Conservation (phyloP, 169 alveolate genomes). For the Eimeria sp. region DNA sequence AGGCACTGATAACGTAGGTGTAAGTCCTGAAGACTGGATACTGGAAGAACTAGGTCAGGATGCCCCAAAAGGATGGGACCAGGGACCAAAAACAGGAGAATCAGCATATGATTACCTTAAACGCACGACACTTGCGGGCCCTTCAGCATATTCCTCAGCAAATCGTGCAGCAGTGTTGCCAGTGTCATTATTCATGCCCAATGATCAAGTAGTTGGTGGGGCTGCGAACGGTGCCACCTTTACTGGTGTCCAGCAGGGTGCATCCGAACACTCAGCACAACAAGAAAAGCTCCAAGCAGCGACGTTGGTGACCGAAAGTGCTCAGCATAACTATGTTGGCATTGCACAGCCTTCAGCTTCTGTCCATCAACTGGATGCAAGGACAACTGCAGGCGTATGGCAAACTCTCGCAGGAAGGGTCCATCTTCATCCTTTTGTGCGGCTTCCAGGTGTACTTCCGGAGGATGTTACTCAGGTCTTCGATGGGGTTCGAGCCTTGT, state of each 20-base stretch:
- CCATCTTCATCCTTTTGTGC: slow-evolving; percentile 16
- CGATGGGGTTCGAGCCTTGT: background rate
- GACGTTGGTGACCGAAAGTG: background rate
- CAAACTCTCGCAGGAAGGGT: background rate
- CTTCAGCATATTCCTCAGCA: background rate
- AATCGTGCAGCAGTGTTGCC: background rate
- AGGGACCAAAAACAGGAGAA: background rate
- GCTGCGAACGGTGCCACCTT: background rate
- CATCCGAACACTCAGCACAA: background rate
- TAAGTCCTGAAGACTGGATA: background rate
- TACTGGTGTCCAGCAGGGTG: background rate
- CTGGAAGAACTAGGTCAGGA: background rate
- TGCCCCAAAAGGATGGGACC: background rate
- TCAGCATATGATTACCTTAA: background rate
- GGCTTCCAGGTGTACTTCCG: background rate
- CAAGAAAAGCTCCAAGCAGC: background rate
- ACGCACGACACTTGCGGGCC: background rate
- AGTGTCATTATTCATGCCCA: background rate
- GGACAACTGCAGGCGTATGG: background rate
- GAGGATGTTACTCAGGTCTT: background rate
- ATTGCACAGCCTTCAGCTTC: no score
- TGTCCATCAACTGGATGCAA: background rate
- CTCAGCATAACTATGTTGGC: no score
- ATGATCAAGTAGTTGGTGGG: background rate
- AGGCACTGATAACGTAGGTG: background rate